Base-by-base conservation (phyloP, 495 filamentous ascomycete species). In the Xylaria nigripes region DNA sequence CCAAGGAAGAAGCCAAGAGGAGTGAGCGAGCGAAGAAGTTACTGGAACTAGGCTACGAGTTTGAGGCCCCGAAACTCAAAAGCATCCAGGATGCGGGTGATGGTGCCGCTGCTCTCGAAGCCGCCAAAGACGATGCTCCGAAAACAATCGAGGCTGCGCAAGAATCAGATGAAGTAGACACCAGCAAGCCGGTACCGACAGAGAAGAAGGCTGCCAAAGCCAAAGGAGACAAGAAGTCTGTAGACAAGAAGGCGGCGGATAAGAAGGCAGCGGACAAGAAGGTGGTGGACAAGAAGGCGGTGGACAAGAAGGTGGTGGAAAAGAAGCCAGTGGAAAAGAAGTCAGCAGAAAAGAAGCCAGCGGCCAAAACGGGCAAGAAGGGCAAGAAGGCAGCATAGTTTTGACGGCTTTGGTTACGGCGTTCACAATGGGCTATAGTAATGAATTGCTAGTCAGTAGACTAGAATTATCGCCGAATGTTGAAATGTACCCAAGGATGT, bases 41-140 rank as follows among this genome's bases (percentile, higher is more conserved):
- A 54, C 85, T 87, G 76, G 82, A 72, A 34, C 70, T 95, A 45
- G 93, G 84, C 21, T 98, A 98, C 69, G 86, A 94, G 48, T 87
- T 89, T 62, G 81, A 89, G 41, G 74, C 81, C 9, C 89, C 90
- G 2, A 71, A 73, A 56, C 68, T 95, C 60, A 93, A 85, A 76
- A 73, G 75, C 30, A 78, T 89, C 36, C 80, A 72, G 49, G 70
- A 70, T 38, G 55, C 52, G 36, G 30, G 44, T 7, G 60, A 56
- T 34, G 59, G 41, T 41, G 51, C 54, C 47, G 53, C 53, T 10
- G 58, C 55, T 4, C 55, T 64, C 36, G 65, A 68, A 48, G 67
- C 60, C 42, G 69, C 62, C 32, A 67, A 69, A 46, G 63, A 56
- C 27, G 67, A 64, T 42, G 57, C 62, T 32, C 70, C 66, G 46